These are phyloP conservation scores for Vigna radiata DNA, from an alignment of 306 rosid genomes.

Conservation along the genomic window DNA sequence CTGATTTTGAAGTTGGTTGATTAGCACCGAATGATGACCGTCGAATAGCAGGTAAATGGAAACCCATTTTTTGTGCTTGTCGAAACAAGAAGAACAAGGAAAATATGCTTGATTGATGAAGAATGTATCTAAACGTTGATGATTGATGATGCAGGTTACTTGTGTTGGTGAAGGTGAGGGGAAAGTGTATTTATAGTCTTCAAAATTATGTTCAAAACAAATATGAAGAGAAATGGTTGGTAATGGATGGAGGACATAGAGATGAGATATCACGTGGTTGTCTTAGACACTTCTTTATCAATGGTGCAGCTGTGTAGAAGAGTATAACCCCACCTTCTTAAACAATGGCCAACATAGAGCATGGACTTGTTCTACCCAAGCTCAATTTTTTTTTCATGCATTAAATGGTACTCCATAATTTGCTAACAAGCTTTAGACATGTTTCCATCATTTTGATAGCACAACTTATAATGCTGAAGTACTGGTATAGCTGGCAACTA, in stretches of 20 bases:
- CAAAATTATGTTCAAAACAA: no score
- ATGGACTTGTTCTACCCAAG: background rate
- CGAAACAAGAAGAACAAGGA: background rate
- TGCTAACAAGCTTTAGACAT: slow-evolving; percentile 39
- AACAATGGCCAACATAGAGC: background rate
- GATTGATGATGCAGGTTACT: no score
- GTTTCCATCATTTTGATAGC: background rate
- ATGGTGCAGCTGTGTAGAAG: background rate
- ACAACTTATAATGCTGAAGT: no score
- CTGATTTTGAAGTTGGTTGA: background rate
- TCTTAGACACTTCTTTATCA: background rate
- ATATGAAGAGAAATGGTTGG: no score
- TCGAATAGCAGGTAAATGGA: background rate
- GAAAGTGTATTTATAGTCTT: background rate
- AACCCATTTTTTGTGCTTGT: background rate
- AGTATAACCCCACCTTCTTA: slow-evolving; percentile 22
- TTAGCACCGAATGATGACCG: background rate
- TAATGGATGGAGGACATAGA: background rate
- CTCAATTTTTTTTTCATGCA: slow-evolving; percentile 1
- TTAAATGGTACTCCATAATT: slow-evolving; percentile 12
- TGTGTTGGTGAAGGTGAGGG: background rate
- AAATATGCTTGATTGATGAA: no score
- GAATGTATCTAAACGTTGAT: background rate
- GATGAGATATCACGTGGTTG: slow-evolving; percentile 44
- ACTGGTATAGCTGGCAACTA: no score